Conservation (phyloP, 495 filamentous ascomycete genomes). For the Bacidia gigantensis region DNA sequence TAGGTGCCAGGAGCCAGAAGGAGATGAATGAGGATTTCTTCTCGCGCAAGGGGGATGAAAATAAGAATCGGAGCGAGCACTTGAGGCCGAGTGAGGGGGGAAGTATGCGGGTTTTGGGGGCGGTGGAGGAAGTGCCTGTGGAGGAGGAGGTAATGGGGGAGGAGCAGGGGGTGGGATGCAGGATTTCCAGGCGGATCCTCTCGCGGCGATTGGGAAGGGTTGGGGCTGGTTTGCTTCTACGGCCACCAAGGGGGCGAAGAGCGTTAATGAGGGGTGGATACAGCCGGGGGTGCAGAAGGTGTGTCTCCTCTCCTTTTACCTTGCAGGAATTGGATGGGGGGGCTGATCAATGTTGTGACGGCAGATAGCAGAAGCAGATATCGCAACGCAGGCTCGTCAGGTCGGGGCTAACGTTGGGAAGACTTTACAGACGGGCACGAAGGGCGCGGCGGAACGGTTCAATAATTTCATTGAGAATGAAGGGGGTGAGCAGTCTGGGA, state of each 20-base stretch:
- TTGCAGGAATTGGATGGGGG: background rate
- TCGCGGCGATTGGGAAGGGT: conserved; percentile 77
- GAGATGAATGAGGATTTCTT: conserved; percentile 80
- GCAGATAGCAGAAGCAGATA: conserved; percentile 73
- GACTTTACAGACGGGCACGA: conserved; percentile 48
- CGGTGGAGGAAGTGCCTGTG: conserved; percentile 34
- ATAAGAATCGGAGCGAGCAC: conserved; percentile 57
- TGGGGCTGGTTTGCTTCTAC: conserved; percentile 86
- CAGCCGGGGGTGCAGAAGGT: conserved; percentile 83
- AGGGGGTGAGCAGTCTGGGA: conserved; percentile 18
- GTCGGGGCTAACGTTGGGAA: conserved; percentile 55
- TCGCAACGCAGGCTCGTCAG: conserved; percentile 65
- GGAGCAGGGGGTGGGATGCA: conserved; percentile 22
- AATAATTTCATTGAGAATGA: conserved; percentile 68
- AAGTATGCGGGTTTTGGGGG: conserved; percentile 88
- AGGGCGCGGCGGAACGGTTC: conserved; percentile 62
- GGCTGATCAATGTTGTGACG: background rate
- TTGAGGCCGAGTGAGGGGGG: conserved; percentile 80
- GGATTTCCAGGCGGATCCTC: conserved; percentile 80
- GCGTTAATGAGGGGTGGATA: conserved; percentile 74
- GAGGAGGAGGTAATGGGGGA: conserved; percentile 6
- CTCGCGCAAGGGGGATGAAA: conserved; percentile 63
- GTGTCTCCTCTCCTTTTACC: conserved; percentile 15
- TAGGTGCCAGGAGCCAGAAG: conserved; percentile 31
- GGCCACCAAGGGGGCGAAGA: conserved; percentile 78